Evolutionary conservation across 2,329 filamentous ascomycete genomes (phyloP).

Genomic region (Xylariales sp.): DNA sequence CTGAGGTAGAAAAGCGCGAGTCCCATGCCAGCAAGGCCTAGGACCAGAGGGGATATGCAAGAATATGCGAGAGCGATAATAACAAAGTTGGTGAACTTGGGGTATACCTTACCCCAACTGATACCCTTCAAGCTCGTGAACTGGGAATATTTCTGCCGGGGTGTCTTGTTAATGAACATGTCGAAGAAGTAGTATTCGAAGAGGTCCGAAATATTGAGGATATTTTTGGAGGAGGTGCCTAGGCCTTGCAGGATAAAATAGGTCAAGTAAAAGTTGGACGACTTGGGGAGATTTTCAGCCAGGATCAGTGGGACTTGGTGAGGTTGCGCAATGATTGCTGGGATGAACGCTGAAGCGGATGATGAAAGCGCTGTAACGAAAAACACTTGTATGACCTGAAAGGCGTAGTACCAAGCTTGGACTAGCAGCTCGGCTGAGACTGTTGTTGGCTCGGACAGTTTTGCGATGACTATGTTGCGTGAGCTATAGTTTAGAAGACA

Average conservation of each 20-base stretch:
- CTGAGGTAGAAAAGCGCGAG: slow-evolving; percentile 68
- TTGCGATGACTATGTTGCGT: slow-evolving; percentile 55
- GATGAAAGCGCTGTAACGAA: slow-evolving; percentile 75
- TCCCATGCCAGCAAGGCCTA: slow-evolving; percentile 65
- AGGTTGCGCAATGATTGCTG: slow-evolving; percentile 24
- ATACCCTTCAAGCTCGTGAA: slow-evolving; percentile 58
- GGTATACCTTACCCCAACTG: slow-evolving; percentile 66
- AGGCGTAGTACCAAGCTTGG: slow-evolving; percentile 75
- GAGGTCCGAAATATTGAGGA: slow-evolving; percentile 59
- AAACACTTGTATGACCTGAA: slow-evolving; percentile 81
- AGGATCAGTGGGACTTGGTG: slow-evolving; percentile 43
- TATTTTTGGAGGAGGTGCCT: slow-evolving; percentile 60
- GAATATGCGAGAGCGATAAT: slow-evolving; percentile 60
- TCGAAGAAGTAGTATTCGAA: slow-evolving; percentile 59
- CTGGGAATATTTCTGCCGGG: slow-evolving; percentile 63
- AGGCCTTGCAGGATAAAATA: slow-evolving; percentile 75
- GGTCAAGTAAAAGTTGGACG: slow-evolving; percentile 73
- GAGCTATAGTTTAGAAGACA: slow-evolving; percentile 1
- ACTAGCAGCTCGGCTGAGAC: slow-evolving; percentile 71
- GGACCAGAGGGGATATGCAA: slow-evolving; percentile 67
- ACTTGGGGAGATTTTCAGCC: slow-evolving; percentile 59
- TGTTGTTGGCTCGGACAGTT: slow-evolving; percentile 61
- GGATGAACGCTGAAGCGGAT: slow-evolving; percentile 35
- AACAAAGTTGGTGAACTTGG: slow-evolving; percentile 34
- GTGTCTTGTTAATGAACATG: slow-evolving; percentile 64